Conservation (phyloP, 106 monocot species). For the Hemerocallis citrina region DNA sequence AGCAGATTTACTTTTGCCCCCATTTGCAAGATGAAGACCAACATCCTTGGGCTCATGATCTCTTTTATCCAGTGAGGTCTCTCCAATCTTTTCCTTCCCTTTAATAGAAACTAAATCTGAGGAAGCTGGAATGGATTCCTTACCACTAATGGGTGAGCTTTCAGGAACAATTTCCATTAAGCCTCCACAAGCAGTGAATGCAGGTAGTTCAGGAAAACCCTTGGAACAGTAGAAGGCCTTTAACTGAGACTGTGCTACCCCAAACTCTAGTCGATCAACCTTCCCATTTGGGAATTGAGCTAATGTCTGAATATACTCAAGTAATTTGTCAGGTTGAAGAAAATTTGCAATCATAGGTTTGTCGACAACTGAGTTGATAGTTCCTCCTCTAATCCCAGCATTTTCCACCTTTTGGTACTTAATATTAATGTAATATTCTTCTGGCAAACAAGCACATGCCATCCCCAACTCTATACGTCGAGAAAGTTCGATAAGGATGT, state of each 20-base stretch:
- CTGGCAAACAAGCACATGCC: conserved; percentile 44
- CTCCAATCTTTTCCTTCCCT: conserved; percentile 8
- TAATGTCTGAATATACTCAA: conserved; percentile 35
- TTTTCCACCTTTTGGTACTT: conserved; percentile 49
- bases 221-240: conserved; percentile 31
- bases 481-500: conserved; percentile 44
- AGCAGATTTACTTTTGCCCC: conserved; percentile 6
- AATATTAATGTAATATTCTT: conserved; percentile 22
- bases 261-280: conserved; percentile 33
- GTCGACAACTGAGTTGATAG: conserved; percentile 12
- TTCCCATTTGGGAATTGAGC: conserved; percentile 33
- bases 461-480: conserved; percentile 49
- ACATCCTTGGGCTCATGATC: conserved; percentile 4
- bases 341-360: conserved; percentile 12
- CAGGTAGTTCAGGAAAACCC: conserved; percentile 34
- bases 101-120: conserved; percentile 11
- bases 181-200: conserved; percentile 17
- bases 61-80: conserved; percentile 4
- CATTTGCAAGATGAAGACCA: conserved; percentile 20
- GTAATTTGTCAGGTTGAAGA: conserved; percentile 40
- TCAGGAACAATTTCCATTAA: conserved; percentile 25
- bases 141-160: not conserved
- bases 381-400: conserved; percentile 40
- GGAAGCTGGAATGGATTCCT: not conserved
- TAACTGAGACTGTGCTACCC: conserved; percentile 28